Conservation (phyloP, 768 basidiomycete genomes). For the Rhodotorula diobovata region DNA sequence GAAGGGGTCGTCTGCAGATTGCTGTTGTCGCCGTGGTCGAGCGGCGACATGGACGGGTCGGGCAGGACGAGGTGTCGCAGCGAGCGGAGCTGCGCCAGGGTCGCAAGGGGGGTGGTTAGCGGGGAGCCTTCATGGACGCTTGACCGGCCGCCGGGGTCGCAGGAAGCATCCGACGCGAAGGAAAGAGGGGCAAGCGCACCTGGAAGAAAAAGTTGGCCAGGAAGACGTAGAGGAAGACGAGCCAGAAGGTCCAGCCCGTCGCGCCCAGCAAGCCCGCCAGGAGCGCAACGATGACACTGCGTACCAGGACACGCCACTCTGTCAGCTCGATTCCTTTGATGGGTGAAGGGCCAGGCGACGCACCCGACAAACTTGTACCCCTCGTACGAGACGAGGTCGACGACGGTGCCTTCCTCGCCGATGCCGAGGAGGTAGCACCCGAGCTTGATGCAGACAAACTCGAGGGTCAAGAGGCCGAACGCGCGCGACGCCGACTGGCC, state of each 20-base stretch:
- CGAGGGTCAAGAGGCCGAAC: constrained; percentile 74
- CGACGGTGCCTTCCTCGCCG: constrained; percentile 60
- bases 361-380: constrained; percentile 98
- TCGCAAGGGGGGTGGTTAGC: constrained; percentile 5
- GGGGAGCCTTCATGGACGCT: too few species aligned
- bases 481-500: constrained; percentile 81
- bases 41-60: constrained; percentile 57
- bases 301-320: not conserved
- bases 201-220: constrained; percentile 90
- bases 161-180: too few species aligned
- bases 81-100: constrained; percentile 69
- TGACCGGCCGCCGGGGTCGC: too few species aligned
- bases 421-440: constrained; percentile 93
- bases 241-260: constrained; percentile 60
- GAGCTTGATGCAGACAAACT: constrained; percentile 80
- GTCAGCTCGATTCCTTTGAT: too few species aligned
- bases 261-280: constrained; percentile 64
- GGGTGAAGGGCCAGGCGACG: too few species aligned
- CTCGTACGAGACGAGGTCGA: constrained; percentile 83
- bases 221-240: constrained; percentile 78
- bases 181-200: constrained; percentile 54
- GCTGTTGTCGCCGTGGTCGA: constrained; percentile 26
- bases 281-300: constrained; percentile 78
- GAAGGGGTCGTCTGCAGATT: constrained; percentile 55
- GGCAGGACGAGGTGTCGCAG: constrained; percentile 86